A percentile compares a stretch with the other conserved stretches of the same genome.
Evolutionary conservation across 805 yeast species (phyloP).

Genomic region (Debaryomyces tyrocola): DNA sequence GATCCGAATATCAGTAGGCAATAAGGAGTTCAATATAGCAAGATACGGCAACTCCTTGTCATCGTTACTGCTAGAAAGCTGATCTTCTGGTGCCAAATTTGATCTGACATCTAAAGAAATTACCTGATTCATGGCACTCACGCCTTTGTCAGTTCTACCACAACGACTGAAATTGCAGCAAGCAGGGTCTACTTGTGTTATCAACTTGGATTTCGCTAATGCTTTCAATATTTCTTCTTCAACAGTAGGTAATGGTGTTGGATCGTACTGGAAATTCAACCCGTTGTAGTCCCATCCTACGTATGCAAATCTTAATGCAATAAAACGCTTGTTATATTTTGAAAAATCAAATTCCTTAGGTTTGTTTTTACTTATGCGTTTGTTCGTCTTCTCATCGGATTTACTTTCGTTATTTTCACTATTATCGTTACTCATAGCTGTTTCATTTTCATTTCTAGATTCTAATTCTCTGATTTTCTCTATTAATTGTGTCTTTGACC

Average conservation of each 20-base stretch:
- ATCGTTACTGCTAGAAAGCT: slow-evolving; percentile 57
- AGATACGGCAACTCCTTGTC: slow-evolving; percentile 72
- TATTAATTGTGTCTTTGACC: slow-evolving; percentile 70
- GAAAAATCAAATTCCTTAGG: slow-evolving; percentile 62
- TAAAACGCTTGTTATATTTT: slow-evolving; percentile 59
- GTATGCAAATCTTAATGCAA: slow-evolving; percentile 84
- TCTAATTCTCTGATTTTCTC: slow-evolving; percentile 55
- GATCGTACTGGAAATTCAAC: slow-evolving; percentile 74
- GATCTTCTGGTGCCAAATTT: slow-evolving; percentile 60
- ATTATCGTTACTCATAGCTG: neutral
- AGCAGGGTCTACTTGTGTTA: slow-evolving; percentile 57
- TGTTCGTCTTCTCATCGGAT: neutral
- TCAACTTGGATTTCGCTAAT: slow-evolving; percentile 61
- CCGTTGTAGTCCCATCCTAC: slow-evolving; percentile 96
- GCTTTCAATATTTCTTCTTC: slow-evolving; percentile 78
- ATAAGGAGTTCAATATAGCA: slow-evolving; percentile 65
- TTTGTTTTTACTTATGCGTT: slow-evolving; percentile 14
- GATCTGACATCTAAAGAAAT: slow-evolving; percentile 80
- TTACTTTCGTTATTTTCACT: neutral
- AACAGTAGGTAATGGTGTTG: slow-evolving; percentile 81
- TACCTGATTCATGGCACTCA: slow-evolving; percentile 95
- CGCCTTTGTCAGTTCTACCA: slow-evolving; percentile 96
- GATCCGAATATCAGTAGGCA: slow-evolving; percentile 82
- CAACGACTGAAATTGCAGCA: slow-evolving; percentile 81
- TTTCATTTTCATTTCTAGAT: neutral